Percentiles rank a stretch among this genome's conserved stretches.
Evolutionary conservation across 495 filamentous ascomycete species (phyloP).

Genomic region (Lepraria neglecta): DNA sequence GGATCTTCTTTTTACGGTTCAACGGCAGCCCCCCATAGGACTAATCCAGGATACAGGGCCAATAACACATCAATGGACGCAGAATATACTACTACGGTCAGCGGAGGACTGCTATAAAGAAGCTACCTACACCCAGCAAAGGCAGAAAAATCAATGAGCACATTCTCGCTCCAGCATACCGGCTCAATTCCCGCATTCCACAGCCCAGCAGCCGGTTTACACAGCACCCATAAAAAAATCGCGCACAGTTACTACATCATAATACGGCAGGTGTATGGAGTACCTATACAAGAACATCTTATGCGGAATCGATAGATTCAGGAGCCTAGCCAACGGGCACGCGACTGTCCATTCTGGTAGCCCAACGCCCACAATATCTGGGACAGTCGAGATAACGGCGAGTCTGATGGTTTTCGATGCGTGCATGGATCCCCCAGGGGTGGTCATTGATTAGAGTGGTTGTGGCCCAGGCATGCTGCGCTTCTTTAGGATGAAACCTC

Average conservation of each 20-base stretch:
- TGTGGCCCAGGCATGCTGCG: neutral
- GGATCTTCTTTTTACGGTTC: constrained; percentile 3
- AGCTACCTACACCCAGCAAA: neutral
- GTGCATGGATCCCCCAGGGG: constrained; percentile 2
- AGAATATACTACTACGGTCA: neutral
- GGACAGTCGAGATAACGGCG: neutral
- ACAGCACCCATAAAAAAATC: neutral
- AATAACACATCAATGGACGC: constrained; percentile 3
- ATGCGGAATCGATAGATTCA: constrained; percentile 2
- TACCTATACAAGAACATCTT: neutral
- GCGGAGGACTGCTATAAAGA: neutral
- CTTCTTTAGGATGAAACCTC: neutral
- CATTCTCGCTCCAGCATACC: neutral
- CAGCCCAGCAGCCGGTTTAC: constrained; percentile 2
- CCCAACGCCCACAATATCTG: neutral
- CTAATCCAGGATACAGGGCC: neutral
- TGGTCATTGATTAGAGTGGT: no score
- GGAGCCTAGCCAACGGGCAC: neutral
- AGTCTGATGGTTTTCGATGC: neutral
- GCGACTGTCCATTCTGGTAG: neutral
- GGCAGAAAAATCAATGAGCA: neutral
- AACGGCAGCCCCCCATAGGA: neutral
- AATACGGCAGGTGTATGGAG: neutral
- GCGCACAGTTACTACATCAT: neutral
- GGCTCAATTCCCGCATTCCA: neutral